Conservation (phyloP, 331 rosid species). For the Quercus lobata region DNA sequence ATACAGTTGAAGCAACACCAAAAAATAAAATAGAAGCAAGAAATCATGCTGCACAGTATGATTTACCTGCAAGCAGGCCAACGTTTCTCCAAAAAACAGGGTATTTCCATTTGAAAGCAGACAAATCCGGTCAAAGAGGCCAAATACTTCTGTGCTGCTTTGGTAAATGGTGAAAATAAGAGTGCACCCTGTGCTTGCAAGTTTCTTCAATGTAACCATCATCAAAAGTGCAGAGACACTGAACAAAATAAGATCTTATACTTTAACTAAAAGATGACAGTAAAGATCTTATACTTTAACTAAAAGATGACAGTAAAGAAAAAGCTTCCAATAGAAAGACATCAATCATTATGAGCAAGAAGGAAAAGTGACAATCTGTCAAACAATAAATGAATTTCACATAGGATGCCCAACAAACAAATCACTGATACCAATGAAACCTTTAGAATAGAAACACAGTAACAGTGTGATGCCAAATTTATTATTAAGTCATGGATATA, state of each 20-base stretch:
- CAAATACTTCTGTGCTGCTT: slow-evolving; percentile 99
- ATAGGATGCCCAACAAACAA: not conserved
- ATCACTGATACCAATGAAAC: not conserved
- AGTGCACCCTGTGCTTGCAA: slow-evolving; percentile 93
- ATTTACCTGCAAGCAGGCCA: slow-evolving; percentile 94
- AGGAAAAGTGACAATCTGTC: not conserved
- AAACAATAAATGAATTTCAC: not conserved
- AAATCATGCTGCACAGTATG: not conserved
- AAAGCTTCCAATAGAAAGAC: not conserved
- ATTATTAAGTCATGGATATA: not conserved
- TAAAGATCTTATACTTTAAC: slow-evolving; percentile 15
- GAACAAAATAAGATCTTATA: slow-evolving; percentile 25
- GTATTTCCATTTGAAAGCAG: slow-evolving; percentile 98
- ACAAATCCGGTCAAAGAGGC: slow-evolving; percentile 97
- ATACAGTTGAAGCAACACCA: not conserved
- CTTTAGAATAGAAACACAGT: not conserved
- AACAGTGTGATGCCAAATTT: not conserved
- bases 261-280: slow-evolving; percentile 2
- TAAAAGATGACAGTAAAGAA: slow-evolving; percentile 2
- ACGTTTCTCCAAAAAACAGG: slow-evolving; percentile 92
- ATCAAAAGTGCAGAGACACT: slow-evolving; percentile 97
- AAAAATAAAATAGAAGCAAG: not conserved
- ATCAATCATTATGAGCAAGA: not conserved
- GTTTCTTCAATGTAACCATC: slow-evolving; percentile 99
- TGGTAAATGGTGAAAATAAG: slow-evolving; percentile 83